Evolutionary conservation across 2,329 filamentous ascomycete genomes (phyloP), one percentile per base, ranked within the genome.

Genomic region (Volutella citrinella): DNA sequence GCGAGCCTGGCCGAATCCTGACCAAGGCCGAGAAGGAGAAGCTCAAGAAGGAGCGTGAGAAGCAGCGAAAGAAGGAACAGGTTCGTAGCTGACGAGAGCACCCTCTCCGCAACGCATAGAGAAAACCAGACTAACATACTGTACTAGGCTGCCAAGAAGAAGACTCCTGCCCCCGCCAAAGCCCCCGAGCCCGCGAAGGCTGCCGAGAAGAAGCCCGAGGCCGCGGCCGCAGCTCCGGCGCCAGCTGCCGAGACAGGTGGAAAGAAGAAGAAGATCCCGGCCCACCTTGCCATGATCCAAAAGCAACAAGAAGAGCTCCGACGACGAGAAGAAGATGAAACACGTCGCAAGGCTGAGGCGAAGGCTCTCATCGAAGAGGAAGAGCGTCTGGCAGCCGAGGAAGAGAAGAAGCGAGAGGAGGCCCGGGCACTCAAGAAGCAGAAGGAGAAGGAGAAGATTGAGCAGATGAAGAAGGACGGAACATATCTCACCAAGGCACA

Each of bases 1-100:
- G 70, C n/a, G 78, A 61, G 7, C 70, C 70, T 39, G 83, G 83
- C 27, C 78, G 81, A 35, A 74, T 97, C 30, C 81, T 97, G 68
- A 95, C 88, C 23, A 98, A 97, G 78, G 93, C 94, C 38, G 90
- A 98, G 70, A 98, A 98, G 71, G 93, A 98, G 64, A 95, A 88
- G 66, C 75, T 91, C 56, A 97, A 91, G 76, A 98, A 96, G 70
- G 93, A 98, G 70, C 82, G 88, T 42, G 93, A 98, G 72, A 98
- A 98, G 80, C 87, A 93, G 69, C 78, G 90, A 49, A 98, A 98
- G 72, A 98, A 90, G 80, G 93, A 98, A 66, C 85, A 97, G 78
- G 88, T 93, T 51, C 27, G 54, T 35, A 8, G 20, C 20, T 22
- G 12, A 8, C n/a, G n/a, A n/a, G n/a, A n/a, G n/a, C n/a, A n/a